Conservation (phyloP, 306 rosid species). For the Dicorynia guianensis region DNA sequence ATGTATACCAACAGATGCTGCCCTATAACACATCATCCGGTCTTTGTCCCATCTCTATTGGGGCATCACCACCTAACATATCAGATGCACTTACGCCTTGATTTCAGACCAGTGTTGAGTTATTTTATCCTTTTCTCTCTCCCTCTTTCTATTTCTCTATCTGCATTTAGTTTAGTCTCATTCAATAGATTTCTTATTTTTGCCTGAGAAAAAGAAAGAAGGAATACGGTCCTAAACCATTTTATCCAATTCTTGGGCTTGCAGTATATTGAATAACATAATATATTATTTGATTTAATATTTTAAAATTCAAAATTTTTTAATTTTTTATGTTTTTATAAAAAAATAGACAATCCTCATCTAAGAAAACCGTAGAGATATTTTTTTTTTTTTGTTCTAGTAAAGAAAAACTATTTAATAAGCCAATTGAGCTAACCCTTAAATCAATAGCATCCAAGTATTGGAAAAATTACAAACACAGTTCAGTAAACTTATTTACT, state of each 20-base stretch:
- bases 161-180: slow-evolving; percentile 16
- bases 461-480: no score
- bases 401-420: not conserved
- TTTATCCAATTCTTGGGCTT: slow-evolving; percentile 19
- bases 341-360: no score
- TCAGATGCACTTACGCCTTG: slow-evolving; percentile 14
- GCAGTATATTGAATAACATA: not conserved
- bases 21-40: slow-evolving; percentile 22
- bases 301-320: no score
- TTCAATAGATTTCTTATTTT: slow-evolving; percentile 1
- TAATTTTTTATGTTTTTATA: no score
- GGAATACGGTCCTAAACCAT: not conserved
- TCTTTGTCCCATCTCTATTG: not conserved
- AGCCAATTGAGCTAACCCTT: not conserved
- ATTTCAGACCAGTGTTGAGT: slow-evolving; percentile 24
- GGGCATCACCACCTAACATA: slow-evolving; percentile 7
- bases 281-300: no score
- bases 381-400: no score
- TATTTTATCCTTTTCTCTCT: not conserved
- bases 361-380: no score
- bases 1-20: not conserved
- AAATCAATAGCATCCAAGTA: slow-evolving; percentile 1
- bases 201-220: not conserved
- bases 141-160: slow-evolving; percentile 2
- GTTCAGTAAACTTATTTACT: no score